Evolutionary conservation across 2,329 filamentous ascomycete genomes (phyloP).

Genomic region (Scorias spongiosa): DNA sequence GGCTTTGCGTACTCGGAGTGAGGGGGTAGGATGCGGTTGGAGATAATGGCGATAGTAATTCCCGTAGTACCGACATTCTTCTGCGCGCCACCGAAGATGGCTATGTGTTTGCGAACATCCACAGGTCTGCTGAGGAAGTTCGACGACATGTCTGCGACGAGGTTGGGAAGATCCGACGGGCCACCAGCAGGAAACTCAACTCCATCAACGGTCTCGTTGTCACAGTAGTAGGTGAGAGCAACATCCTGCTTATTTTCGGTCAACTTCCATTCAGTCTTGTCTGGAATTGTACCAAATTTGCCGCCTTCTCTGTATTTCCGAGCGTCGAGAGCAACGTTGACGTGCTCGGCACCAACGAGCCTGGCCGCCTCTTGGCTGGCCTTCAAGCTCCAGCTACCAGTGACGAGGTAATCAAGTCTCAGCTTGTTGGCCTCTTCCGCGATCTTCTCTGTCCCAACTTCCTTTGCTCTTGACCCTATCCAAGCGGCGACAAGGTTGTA

Average conservation of each 20-base stretch:
- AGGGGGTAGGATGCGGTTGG: conserved; percentile 64
- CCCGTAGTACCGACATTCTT: conserved; percentile 86
- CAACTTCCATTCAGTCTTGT: conserved; percentile 61
- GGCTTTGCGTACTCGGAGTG: conserved; percentile 49
- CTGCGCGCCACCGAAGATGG: conserved; percentile 82
- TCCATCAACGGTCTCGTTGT: conserved; percentile 88
- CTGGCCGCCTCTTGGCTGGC: conserved; percentile 69
- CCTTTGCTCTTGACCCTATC: conserved; percentile 53
- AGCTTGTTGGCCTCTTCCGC: conserved; percentile 53
- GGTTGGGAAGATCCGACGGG: conserved; percentile 37
- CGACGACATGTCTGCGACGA: conserved; percentile 86
- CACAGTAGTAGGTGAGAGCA: conserved; percentile 74
- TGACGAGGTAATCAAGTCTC: conserved; percentile 78
- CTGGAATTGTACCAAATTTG: conserved; percentile 75
- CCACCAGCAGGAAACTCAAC: conserved; percentile 74
- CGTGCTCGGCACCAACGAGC: conserved; percentile 59
- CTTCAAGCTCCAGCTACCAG: conserved; percentile 82
- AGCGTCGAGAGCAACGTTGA: conserved; percentile 65
- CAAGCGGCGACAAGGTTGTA: conserved; percentile 76
- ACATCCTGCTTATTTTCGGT: conserved; percentile 43
- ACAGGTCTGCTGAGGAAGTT: conserved; percentile 78
- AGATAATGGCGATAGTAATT: conserved; percentile 72
- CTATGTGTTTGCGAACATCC: conserved; percentile 61
- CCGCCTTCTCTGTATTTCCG: conserved; percentile 44
- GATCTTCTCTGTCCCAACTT: conserved; percentile 43